A percentile compares a stretch with the other conserved stretches of the same genome.
These are phyloP conservation scores for Paxillus ammoniavirescens DNA, from an alignment of 768 basidiomycete genomes.

Conservation along the genomic window DNA sequence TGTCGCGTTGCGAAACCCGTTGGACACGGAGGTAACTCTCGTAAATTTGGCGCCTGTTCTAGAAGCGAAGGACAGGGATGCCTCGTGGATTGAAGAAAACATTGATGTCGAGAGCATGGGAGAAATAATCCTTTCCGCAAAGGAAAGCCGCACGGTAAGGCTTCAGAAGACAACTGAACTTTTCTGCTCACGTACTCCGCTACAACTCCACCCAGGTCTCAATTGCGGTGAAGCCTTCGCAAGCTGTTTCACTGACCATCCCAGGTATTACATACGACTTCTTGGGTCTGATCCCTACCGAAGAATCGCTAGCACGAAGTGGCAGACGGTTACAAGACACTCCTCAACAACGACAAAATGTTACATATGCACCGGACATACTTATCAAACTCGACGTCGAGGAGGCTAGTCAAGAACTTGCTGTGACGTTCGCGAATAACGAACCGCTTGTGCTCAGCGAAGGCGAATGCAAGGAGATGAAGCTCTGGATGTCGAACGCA, in stretches of 20 bases:
- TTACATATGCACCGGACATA: slow-evolving; percentile 71
- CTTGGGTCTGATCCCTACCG: slow-evolving; percentile 65
- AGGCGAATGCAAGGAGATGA: slow-evolving; percentile 62
- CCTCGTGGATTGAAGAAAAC: slow-evolving; percentile 34
- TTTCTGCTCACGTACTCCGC: neutral
- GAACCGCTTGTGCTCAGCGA: slow-evolving; percentile 52
- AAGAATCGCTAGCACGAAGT: slow-evolving; percentile 65
- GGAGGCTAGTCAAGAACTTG: slow-evolving; percentile 62
- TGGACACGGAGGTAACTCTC: slow-evolving; percentile 71
- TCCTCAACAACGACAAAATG: slow-evolving; percentile 60
- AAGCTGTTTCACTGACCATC: slow-evolving; percentile 53
- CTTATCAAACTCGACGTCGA: slow-evolving; percentile 60
- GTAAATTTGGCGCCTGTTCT: slow-evolving; percentile 58
- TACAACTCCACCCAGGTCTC: slow-evolving; percentile 46
- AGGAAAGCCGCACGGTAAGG: slow-evolving; percentile 64
- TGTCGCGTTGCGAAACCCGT: slow-evolving; percentile 64
- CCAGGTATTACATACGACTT: slow-evolving; percentile 65
- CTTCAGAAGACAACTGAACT: neutral
- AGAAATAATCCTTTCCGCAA: slow-evolving; percentile 59
- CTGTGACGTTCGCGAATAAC: slow-evolving; percentile 54
- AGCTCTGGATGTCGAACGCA: slow-evolving; percentile 62
- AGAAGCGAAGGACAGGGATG: slow-evolving; percentile 34
- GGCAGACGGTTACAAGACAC: slow-evolving; percentile 80
- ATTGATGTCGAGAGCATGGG: slow-evolving; percentile 60
- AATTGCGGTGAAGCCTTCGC: slow-evolving; percentile 54